phyloP scores from a whole-genome alignment of 305 asterid genomes.

The Rubia tinctorum region DNA sequence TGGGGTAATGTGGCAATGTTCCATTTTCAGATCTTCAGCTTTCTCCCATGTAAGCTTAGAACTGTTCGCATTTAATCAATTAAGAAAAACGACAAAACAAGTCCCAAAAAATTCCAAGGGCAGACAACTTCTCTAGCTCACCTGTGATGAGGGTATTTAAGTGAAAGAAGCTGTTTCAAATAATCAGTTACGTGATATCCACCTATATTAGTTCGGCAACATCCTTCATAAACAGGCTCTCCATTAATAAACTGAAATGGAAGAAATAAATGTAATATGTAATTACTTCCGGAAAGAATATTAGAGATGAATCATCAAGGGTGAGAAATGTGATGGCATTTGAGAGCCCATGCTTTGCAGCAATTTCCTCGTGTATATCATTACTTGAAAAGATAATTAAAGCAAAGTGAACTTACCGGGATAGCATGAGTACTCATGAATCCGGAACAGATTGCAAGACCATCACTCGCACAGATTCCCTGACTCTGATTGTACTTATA shows the following conservation, averaged over 20 bases:
- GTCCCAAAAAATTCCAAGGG: constrained; percentile 5
- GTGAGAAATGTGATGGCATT: background rate
- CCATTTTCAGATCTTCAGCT: constrained; percentile 98
- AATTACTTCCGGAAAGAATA: background rate
- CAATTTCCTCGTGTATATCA: background rate
- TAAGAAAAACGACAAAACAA: constrained; percentile 1
- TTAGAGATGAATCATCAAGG: no score
- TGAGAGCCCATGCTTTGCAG: background rate
- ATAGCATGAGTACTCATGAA: constrained; percentile 87
- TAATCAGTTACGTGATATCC: constrained; percentile 95
- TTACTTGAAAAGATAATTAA: background rate
- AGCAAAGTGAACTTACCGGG: constrained; percentile 64
- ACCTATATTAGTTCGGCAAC: constrained; percentile 93
- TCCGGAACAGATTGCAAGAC: constrained; percentile 91
- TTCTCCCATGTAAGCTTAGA: constrained; percentile 93
- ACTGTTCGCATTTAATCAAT: constrained; percentile 45
- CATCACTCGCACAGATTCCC: constrained; percentile 68
- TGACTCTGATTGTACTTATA: constrained; percentile 80
- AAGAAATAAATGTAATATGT: constrained; percentile 3
- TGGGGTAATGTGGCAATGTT: constrained; percentile 78
- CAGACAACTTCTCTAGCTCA: constrained; percentile 35
- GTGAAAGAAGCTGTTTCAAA: constrained; percentile 95
- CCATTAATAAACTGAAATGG: constrained; percentile 79
- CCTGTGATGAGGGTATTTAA: constrained; percentile 96
- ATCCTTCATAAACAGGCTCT: constrained; percentile 91